Conservation (phyloP, 163 green algal species). For the Scenedesmus sp. region DNA sequence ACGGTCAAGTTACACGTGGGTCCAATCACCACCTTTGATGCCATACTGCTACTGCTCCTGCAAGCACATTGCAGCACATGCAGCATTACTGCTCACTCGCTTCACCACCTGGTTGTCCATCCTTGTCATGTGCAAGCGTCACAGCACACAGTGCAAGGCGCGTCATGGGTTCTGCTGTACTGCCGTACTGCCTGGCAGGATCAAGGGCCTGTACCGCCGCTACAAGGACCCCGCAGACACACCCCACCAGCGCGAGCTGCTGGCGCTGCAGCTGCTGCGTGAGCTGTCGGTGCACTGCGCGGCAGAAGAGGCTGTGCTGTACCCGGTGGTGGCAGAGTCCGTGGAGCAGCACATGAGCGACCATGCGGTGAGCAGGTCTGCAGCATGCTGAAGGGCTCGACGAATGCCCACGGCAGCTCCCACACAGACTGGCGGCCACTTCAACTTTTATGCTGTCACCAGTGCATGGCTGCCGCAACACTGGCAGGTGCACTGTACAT, state of each 20-base stretch:
- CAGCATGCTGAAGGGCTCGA: no score
- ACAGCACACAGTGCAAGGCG: no score
- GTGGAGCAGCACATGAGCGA: conserved; percentile 44
- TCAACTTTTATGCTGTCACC: no score
- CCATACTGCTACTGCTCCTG: no score
- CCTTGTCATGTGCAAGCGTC: no score
- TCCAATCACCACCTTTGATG: no score
- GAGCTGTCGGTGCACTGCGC: conserved; percentile 37
- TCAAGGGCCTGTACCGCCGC: conserved; percentile 46
- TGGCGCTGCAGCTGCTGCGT: conserved; percentile 36
- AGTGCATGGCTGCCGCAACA: background rate
- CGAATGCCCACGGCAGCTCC: no score
- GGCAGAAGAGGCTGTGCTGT: conserved; percentile 35
- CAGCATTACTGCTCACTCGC: no score
- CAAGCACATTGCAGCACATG: no score
- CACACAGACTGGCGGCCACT: no score
- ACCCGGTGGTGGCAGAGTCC: conserved; percentile 24
- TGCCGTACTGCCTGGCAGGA: conserved; percentile 6
- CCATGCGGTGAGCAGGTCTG: conserved; percentile 4
- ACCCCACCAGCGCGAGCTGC: conserved; percentile 24
- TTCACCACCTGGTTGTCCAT: no score
- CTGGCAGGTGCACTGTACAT: conserved; percentile 14
- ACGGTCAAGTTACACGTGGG: no score
- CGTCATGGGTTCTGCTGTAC: background rate
- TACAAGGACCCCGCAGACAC: conserved; percentile 50